Evolutionary conservation across 2,329 filamentous ascomycete species (phyloP).

Genomic region (Massarina eburnea): DNA sequence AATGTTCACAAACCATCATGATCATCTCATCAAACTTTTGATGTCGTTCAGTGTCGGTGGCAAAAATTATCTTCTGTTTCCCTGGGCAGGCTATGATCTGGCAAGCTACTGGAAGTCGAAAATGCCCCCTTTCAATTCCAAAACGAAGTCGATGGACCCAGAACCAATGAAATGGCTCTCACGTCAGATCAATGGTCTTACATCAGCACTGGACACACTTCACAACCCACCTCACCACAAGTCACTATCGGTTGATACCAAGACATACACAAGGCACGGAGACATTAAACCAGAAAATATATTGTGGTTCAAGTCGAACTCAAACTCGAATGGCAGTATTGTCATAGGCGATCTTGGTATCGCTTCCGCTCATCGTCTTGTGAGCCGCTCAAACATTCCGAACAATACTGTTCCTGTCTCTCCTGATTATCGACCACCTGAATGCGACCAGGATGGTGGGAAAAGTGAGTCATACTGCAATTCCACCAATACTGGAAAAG

Average conservation of each 20-base stretch:
- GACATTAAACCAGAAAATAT: slow-evolving; percentile 12
- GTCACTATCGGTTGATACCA: background rate
- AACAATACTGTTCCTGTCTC: slow-evolving; percentile 1
- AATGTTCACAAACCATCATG: slow-evolving; percentile 6
- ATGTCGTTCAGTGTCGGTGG: slow-evolving; percentile 5
- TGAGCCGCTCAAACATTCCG: slow-evolving; percentile 7
- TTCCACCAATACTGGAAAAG: no score
- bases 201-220: slow-evolving; percentile 1
- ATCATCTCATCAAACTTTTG: slow-evolving; percentile 9
- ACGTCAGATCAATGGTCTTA: slow-evolving; percentile 5
- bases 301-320: slow-evolving; percentile 1
- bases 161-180: slow-evolving; percentile 5
- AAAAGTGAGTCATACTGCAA: no score
- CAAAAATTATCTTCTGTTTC: slow-evolving; percentile 6
- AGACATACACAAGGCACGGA: slow-evolving; percentile 7
- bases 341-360: slow-evolving; percentile 9
- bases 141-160: background rate
- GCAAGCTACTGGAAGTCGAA: slow-evolving; percentile 5
- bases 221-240: slow-evolving; percentile 5
- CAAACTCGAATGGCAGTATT: slow-evolving; percentile 1
- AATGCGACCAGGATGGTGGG: slow-evolving; percentile 10
- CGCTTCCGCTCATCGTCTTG: background rate
- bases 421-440: slow-evolving; percentile 8
- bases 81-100: slow-evolving; percentile 9
- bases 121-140: background rate